Evolutionary conservation across 495 filamentous ascomycete species (phyloP).

Genomic region (Xylaria palmicola): DNA sequence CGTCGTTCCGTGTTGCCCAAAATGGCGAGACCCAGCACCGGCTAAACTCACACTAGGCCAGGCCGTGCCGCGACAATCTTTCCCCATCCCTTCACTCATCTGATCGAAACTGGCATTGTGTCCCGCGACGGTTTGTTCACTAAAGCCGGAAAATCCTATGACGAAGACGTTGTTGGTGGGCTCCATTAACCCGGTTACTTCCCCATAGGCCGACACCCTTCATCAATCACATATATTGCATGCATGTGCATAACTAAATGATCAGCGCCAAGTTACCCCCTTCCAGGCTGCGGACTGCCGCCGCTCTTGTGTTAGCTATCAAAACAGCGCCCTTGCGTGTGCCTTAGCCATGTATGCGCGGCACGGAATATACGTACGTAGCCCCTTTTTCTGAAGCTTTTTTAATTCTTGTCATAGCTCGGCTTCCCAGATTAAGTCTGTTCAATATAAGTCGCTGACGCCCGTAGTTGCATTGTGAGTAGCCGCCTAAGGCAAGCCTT

Average conservation of each 20-base stretch:
- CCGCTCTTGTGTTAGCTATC: neutral
- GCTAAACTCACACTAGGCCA: constrained; percentile 2
- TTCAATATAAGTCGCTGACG: neutral
- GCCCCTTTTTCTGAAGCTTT: neutral
- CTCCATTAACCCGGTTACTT: constrained; percentile 10
- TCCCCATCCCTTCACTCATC: neutral
- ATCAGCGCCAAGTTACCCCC: neutral
- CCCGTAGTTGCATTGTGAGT: neutral
- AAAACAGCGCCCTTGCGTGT: neutral
- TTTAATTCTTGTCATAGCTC: neutral
- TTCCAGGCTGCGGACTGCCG: neutral
- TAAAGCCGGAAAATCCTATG: no score
- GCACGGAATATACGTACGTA: neutral
- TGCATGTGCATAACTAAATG: neutral
- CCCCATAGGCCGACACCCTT: neutral
- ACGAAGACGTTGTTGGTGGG: neutral
- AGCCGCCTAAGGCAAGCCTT: neutral
- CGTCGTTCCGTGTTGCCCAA: constrained; percentile 16
- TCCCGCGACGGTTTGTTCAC: neutral
- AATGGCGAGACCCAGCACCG: constrained; percentile 10
- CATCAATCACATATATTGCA: neutral
- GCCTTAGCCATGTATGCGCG: no score
- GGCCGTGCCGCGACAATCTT: neutral
- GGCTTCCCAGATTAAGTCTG: neutral
- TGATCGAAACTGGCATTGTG: neutral